Conservation (phyloP, 1,139 yeast species). For the Nadsonia starkeyi-henricii region DNA sequence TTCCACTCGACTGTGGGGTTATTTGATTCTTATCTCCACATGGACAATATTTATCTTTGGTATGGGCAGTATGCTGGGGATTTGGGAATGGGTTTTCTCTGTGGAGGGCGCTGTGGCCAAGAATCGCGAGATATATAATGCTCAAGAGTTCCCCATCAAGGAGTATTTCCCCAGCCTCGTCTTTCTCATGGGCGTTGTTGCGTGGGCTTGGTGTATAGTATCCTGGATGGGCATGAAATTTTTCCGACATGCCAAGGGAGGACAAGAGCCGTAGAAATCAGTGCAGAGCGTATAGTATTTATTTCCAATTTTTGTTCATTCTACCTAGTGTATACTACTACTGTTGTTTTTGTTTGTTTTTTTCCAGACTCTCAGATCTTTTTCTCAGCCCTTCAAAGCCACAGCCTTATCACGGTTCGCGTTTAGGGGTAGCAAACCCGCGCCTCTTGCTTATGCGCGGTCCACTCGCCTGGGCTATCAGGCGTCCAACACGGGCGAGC, state of each 20-base stretch:
- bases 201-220: constrained; percentile 65
- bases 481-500: too few relatives aligned
- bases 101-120: background rate
- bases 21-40: background rate
- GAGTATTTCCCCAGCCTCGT: constrained; percentile 37
- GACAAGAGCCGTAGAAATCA: background rate
- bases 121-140: background rate
- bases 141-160: constrained; percentile 23
- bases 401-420: too few relatives aligned
- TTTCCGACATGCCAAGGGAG: constrained; percentile 55
- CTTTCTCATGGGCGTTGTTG: constrained; percentile 38
- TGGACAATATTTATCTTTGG: background rate
- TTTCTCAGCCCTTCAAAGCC: too few relatives aligned
- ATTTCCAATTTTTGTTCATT: too few relatives aligned
- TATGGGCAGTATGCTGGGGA: background rate
- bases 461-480: too few relatives aligned
- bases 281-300: too few relatives aligned
- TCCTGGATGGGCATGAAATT: constrained; percentile 72
- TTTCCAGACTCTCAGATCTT: too few relatives aligned
- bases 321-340: too few relatives aligned
- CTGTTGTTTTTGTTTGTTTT: too few relatives aligned
- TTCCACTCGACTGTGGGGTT: background rate
- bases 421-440: too few relatives aligned
- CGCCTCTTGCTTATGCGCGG: too few relatives aligned
- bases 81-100: background rate